Base-by-base conservation (phyloP, 768 basidiomycete genomes). In the Trametes punicea region DNA sequence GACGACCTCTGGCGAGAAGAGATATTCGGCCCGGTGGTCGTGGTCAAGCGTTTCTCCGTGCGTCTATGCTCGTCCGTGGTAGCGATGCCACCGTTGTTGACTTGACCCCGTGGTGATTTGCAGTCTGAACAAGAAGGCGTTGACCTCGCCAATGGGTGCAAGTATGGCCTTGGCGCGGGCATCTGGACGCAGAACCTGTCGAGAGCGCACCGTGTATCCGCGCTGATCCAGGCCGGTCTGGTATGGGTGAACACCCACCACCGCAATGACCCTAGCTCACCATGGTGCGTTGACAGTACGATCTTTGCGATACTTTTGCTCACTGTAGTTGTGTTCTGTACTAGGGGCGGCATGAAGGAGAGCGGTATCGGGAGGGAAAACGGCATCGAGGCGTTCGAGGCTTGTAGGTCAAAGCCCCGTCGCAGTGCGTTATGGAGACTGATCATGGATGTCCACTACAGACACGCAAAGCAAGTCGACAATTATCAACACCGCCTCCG, bases 201-300 rank as follows among this genome's bases (percentile, higher is more conserved):
- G 0, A 77, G 83, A 52, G 90, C 87, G 9, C 90, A 93, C 66
- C 83, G 87, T 3, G 80, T 91, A 2, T 80, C 90, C 6, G 78
- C 78, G 46, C 73, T 74, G 30, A 83, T 94, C 31, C 78, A 93
- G 61, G 75, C 85, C 16, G 92, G 92, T 4, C 65, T 93, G 27
- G 87, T 89, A 41, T 94, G 92, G 92, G 81, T 93, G 33, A 93
- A 94, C 66, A 91, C 88, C 0, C 90, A 93, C 62, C 92, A 94
- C 65, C 80, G 91, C 42, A 93, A 94, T 63, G 90, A 93, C 65
- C 92, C 92, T 7, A 88, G 87, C 60, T 91, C 88, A 29, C 90
- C 92, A 36, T 94, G 92, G 91, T 90, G 66, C 34, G 79, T 67
- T n/a, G n/a, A n/a, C n/a, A n/a, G n/a, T n/a, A n/a, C n/a, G n/a